Evolutionary conservation across 768 basidiomycete genomes (phyloP).

Genomic region (Clathrus columnatus): DNA sequence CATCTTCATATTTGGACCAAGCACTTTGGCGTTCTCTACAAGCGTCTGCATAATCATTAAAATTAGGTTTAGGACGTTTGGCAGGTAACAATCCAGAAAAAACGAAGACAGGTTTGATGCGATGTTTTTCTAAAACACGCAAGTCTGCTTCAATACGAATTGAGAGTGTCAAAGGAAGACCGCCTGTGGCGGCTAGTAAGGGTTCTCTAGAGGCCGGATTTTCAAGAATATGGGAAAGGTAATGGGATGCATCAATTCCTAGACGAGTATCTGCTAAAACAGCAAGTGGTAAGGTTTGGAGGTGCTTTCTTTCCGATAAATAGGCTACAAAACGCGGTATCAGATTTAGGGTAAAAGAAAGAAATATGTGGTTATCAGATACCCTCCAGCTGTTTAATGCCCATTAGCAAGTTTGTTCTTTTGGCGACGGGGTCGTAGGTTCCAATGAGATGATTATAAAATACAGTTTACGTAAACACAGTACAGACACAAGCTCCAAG

Average conservation of each 20-base stretch:
- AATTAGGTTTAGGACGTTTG: constrained; percentile 53
- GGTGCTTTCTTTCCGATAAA: constrained; percentile 79
- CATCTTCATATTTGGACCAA: constrained; percentile 90
- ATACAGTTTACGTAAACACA: not conserved
- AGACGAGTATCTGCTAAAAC: constrained; percentile 86
- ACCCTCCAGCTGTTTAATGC: constrained; percentile 24
- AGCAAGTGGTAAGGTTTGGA: constrained; percentile 71
- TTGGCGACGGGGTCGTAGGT: not conserved
- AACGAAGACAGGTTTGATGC: constrained; percentile 98
- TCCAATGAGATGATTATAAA: not conserved
- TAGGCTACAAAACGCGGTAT: constrained; percentile 66
- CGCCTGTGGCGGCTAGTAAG: constrained; percentile 89
- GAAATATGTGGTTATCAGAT: not conserved
- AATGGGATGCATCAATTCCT: constrained; percentile 93
- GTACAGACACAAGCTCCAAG: too few relatives aligned
- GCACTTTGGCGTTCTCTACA: constrained; percentile 74
- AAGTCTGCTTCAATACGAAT: constrained; percentile 88
- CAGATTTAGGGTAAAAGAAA: not conserved
- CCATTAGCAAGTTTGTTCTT: constrained; percentile 13
- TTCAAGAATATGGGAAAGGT: constrained; percentile 72
- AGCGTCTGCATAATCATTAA: constrained; percentile 43
- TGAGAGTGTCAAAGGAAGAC: constrained; percentile 82
- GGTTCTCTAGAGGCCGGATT: constrained; percentile 76
- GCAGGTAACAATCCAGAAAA: constrained; percentile 84
- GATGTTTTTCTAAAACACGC: constrained; percentile 78